phyloP scores from a whole-genome alignment of 1,284 basidiomycete species.

The Pholiota adiposa region DNA sequence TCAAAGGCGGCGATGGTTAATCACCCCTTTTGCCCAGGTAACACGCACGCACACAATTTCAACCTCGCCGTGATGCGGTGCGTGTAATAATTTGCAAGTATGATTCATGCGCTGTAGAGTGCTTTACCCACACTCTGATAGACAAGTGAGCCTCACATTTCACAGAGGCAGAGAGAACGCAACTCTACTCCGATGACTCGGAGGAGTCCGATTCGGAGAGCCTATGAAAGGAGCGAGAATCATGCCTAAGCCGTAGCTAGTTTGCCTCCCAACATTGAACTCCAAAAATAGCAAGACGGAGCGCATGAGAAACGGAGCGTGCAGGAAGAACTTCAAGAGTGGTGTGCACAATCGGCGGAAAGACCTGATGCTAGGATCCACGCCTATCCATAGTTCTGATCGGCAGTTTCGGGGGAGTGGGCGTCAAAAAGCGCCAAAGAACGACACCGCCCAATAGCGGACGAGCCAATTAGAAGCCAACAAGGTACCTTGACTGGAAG shows the following conservation, averaged over 20 bases:
- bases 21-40: too few relatives aligned
- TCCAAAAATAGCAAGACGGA: background rate
- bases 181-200: background rate
- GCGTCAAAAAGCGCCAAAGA: background rate
- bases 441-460: background rate
- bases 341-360: background rate
- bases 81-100: too few relatives aligned
- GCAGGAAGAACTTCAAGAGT: background rate
- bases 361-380: background rate
- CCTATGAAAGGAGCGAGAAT: background rate
- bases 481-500: too few relatives aligned
- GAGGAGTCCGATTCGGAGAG: background rate
- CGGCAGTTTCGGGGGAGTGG: background rate
- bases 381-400: background rate
- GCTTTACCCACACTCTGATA: background rate
- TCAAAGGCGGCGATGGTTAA: background rate
- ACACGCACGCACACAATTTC: too few relatives aligned
- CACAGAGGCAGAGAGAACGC: background rate
- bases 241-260: background rate
- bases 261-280: background rate
- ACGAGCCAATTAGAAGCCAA: too few relatives aligned
- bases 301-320: background rate
- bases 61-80: too few relatives aligned
- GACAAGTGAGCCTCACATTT: background rate
- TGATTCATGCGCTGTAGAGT: background rate